Percentiles rank a stretch among this genome's conserved stretches.
Conservation (phyloP, 495 filamentous ascomycete species). For the Friedmanniomyces simplex region DNA sequence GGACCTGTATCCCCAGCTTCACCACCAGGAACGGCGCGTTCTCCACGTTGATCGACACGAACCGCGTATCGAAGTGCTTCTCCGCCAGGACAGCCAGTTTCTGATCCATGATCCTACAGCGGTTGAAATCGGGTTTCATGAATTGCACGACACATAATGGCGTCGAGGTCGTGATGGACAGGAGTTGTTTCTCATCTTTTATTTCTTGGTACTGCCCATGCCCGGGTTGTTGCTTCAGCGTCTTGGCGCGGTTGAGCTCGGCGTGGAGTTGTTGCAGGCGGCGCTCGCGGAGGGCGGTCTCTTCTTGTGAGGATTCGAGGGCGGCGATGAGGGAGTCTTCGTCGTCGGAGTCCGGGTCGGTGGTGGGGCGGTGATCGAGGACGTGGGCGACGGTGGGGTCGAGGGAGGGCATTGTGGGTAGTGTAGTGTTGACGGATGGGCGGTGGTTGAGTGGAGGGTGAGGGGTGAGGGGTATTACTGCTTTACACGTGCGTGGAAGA, state of each 20-base stretch:
- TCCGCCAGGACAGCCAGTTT: conserved; percentile 51
- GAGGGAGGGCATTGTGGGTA: conserved; percentile 23
- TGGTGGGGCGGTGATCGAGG: conserved; percentile 29
- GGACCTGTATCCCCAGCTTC: conserved; percentile 56
- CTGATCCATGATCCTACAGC: conserved; percentile 60
- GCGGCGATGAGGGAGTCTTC: conserved; percentile 63
- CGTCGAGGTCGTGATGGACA: conserved; percentile 58
- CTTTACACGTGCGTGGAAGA: background rate
- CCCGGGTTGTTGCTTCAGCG: conserved; percentile 24
- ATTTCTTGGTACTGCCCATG: conserved; percentile 48
- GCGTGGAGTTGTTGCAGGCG: conserved; percentile 62
- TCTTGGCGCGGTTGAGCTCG: conserved; percentile 44
- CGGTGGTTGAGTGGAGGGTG: background rate
- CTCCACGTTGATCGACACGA: conserved; percentile 59
- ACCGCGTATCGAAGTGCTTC: conserved; percentile 57
- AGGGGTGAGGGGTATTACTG: background rate
- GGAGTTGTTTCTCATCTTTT: conserved; percentile 52
- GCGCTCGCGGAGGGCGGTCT: conserved; percentile 55
- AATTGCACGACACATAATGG: conserved; percentile 64
- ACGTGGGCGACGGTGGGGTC: conserved; percentile 40
- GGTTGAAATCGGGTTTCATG: conserved; percentile 61
- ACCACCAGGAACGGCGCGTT: conserved; percentile 64
- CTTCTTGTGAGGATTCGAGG: conserved; percentile 48
- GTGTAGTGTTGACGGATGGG: background rate
- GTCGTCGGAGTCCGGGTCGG: conserved; percentile 40